A percentile compares a stretch with the other conserved stretches of the same genome.
These are phyloP conservation scores for Solanum stenotomum DNA, from an alignment of 257 asterid species.

Conservation along the genomic window DNA sequence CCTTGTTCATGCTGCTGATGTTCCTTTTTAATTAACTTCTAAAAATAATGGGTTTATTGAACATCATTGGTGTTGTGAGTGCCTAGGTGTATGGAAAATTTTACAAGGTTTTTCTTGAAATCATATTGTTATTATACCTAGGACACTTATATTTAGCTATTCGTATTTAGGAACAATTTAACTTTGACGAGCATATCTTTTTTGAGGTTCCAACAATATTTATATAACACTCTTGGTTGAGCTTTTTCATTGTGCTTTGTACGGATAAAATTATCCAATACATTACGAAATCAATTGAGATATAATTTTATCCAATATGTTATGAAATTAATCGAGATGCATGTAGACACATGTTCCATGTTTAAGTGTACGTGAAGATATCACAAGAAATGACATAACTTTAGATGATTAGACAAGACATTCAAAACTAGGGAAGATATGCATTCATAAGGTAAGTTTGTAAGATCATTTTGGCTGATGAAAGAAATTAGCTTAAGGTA, in stretches of 20 bases:
- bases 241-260: background rate
- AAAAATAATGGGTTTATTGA: background rate
- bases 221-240: background rate
- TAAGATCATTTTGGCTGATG: background rate
- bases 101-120: background rate
- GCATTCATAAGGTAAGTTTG: background rate
- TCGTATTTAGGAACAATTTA: background rate
- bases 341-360: background rate
- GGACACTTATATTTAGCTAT: background rate
- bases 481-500: background rate
- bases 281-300: background rate
- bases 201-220: background rate
- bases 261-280: background rate
- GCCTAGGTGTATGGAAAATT: background rate
- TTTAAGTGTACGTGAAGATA: background rate
- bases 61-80: background rate
- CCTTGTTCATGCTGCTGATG: slow-evolving; percentile 47
- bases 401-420: background rate
- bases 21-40: slow-evolving; percentile 16
- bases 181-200: background rate
- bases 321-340: background rate
- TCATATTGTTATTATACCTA: background rate
- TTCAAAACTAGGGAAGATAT: background rate
- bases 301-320: too few species aligned
- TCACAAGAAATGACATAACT: background rate